Percentiles rank a stretch among this genome's conserved stretches.
These are phyloP conservation scores for Monosporascus sp. DNA, from an alignment of 2,329 filamentous ascomycete genomes.

Conservation along the genomic window DNA sequence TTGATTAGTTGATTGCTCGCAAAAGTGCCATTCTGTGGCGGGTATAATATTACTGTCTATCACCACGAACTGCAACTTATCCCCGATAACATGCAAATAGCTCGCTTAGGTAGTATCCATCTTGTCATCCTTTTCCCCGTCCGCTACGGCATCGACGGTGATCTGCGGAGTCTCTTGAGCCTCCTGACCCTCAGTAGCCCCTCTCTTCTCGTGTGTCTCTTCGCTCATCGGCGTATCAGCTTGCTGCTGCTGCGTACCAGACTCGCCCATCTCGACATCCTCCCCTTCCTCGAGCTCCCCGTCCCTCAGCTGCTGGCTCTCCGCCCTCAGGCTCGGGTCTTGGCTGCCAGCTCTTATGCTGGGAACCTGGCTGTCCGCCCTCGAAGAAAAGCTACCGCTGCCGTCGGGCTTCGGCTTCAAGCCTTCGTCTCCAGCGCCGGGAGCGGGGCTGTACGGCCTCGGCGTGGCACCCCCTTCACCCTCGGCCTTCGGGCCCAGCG, in stretches of 20 bases:
- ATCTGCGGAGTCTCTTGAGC: slow-evolving; percentile 39
- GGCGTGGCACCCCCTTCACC: slow-evolving; percentile 25
- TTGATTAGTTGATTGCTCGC: not conserved
- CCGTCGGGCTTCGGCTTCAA: slow-evolving; percentile 29
- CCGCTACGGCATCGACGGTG: slow-evolving; percentile 43
- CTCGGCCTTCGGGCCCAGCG: slow-evolving; percentile 8
- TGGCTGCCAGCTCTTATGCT: slow-evolving; percentile 30
- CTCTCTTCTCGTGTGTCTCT: slow-evolving; percentile 25
- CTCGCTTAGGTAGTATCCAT: slow-evolving; percentile 57
- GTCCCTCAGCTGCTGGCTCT: slow-evolving; percentile 24
- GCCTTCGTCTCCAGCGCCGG: slow-evolving; percentile 19
- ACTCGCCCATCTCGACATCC: slow-evolving; percentile 30
- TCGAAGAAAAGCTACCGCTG: slow-evolving; percentile 28
- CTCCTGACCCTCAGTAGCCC: slow-evolving; percentile 4
- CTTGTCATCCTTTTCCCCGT: slow-evolving; percentile 43
- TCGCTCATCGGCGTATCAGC: slow-evolving; percentile 33
- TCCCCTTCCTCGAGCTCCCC: slow-evolving; percentile 34
- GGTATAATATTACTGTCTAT: not conserved
- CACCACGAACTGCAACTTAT: not conserved
- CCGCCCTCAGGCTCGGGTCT: slow-evolving; percentile 23
- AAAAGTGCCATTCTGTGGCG: not conserved
- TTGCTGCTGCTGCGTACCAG: slow-evolving; percentile 27
- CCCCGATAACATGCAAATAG: not conserved
- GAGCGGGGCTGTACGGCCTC: slow-evolving; percentile 27
- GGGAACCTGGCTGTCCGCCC: slow-evolving; percentile 31